Base-by-base conservation (phyloP, 345 rosid genomes). In the Eucalyptus erythrocorys region DNA sequence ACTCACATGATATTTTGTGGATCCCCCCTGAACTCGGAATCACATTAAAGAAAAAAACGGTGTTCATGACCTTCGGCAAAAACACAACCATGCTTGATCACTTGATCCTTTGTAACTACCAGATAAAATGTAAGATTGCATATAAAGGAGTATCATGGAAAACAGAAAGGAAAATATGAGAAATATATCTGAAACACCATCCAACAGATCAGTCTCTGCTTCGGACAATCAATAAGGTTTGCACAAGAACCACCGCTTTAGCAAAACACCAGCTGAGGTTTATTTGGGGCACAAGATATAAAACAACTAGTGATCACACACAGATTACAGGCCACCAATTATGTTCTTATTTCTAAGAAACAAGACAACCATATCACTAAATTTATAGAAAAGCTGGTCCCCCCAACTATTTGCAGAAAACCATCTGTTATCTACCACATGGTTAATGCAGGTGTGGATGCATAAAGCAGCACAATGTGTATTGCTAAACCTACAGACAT, bases 1-100 rank as follows among this genome's bases (percentile, higher is more conserved):
- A 90, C 94, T 96, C 17, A 94, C 90, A 94, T 97, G 99, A 92
- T 97, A 97, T 89, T 97, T 98, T 37, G 98, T 95, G 30, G 99
- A 95, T 89, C 99, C 98, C 89, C 99, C 99, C 99, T 98, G 92
- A 92, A 90, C 90, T 68, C 87, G 61, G 49, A 87, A 92, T 59
- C 87, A 89, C 42, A 81, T 80, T 79, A 90, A 86, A 68, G 48
- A 66, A 32, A 49, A 40, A 40, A 76, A 37, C 1, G 1, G 15
- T 40, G 47, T 76, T 76, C 47, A 40, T 76, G 82, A 76, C 82
- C 27, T 76, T 40, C 5, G 5, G 47, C 47, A 76, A 76, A 76
- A 21, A 76, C 82, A 37, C 27, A 37, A 76, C 82, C 82, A 76
- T 76, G 47, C 82, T 40, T 76, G 82, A 37, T 76, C 47, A 76